Evolutionary conservation across 768 basidiomycete genomes (phyloP).

Genomic region (Butyriboletus loyo): DNA sequence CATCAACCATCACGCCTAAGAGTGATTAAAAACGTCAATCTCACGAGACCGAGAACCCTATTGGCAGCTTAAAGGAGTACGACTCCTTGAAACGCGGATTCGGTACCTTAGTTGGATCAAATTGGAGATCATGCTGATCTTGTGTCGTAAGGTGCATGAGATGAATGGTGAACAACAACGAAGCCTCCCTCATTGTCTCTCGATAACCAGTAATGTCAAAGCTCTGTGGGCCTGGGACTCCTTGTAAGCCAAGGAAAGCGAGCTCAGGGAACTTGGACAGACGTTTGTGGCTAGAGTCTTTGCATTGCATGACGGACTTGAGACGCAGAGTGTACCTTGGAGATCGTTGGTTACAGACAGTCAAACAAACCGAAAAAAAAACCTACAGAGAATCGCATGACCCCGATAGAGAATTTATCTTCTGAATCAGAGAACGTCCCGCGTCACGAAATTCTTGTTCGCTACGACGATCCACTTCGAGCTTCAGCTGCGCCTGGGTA

Average conservation of each 20-base stretch:
- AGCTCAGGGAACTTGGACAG: not conserved
- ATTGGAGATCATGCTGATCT: conserved; percentile 30
- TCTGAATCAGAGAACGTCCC: conserved; percentile 13
- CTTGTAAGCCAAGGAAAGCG: not conserved
- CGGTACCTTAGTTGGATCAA: conserved; percentile 19
- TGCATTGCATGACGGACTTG: conserved; percentile 1
- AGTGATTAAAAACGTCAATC: not conserved
- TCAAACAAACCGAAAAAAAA: too few relatives aligned
- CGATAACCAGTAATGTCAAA: conserved; percentile 18
- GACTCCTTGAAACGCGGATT: conserved; percentile 26
- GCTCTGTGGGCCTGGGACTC: conserved; percentile 8
- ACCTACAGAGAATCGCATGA: conserved; percentile 19
- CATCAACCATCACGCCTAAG: not conserved
- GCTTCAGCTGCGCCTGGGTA: conserved; percentile 8
- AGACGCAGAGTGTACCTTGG: conserved; percentile 18
- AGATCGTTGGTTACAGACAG: not conserved
- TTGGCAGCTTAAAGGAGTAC: conserved; percentile 22
- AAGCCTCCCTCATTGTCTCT: conserved; percentile 19
- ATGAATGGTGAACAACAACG: conserved; percentile 24
- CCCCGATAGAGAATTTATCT: conserved; percentile 16
- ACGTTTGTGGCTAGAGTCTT: not conserved
- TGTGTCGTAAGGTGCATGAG: conserved; percentile 29
- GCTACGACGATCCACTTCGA: conserved; percentile 7
- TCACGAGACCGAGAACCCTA: conserved; percentile 26
- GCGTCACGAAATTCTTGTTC: conserved; percentile 18